A percentile compares a stretch with the other conserved stretches of the same genome.
phyloP scores from a whole-genome alignment of 192 early-diverging fungal species.

The Allomyces arbusculus region DNA sequence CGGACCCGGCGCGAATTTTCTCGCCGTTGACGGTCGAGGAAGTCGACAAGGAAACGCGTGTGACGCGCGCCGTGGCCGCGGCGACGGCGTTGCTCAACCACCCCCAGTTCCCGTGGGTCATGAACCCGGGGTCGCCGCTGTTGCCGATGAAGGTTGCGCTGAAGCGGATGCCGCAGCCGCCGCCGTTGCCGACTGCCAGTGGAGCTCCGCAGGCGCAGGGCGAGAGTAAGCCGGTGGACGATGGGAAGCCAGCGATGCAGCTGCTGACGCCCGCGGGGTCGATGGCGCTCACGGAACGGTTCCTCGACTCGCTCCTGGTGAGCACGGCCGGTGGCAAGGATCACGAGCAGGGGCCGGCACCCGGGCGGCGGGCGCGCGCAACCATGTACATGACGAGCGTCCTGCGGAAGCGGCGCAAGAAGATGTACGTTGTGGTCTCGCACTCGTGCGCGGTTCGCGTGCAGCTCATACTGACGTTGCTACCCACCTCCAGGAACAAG shows the following conservation, averaged over 20 bases:
- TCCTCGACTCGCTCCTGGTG: too few species aligned
- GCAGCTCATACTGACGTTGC: too few species aligned
- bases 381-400: background rate
- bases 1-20: too few species aligned
- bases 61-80: background rate
- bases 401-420: background rate
- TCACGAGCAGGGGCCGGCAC: too few species aligned
- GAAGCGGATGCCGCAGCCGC: background rate
- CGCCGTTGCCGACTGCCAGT: background rate
- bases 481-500: background rate
- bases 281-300: too few species aligned
- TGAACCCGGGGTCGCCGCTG: background rate
- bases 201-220: background rate
- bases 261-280: too few species aligned
- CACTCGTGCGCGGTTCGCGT: too few species aligned
- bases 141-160: background rate
- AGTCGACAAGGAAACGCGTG: background rate
- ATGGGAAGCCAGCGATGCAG: background rate
- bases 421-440: background rate
- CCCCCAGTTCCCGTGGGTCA: background rate
- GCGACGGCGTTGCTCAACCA: background rate
- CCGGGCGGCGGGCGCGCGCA: background rate
- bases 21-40: background rate
- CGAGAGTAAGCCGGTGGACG: background rate
- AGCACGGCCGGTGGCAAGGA: too few species aligned